Percentiles rank a stretch among this genome's conserved stretches.
Conservation (phyloP, 441 rosid species). For the Corymbia calophylla region DNA sequence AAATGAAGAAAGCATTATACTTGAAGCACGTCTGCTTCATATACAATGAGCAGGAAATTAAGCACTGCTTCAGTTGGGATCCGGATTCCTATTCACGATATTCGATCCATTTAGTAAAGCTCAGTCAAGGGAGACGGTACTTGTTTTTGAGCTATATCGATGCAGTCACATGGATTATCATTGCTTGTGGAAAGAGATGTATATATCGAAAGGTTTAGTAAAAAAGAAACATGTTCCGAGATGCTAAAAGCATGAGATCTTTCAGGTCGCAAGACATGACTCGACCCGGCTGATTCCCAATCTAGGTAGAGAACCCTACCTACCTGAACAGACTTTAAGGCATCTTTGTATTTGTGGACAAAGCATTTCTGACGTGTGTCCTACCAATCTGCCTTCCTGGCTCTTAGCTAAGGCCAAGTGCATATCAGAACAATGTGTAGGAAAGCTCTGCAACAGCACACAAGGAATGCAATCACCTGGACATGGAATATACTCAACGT, state of each 20-base stretch:
- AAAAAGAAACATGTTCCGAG: background rate
- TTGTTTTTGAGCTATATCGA: background rate
- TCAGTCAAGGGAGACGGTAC: rapidly evolving
- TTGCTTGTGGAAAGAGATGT: background rate
- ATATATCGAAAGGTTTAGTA: background rate
- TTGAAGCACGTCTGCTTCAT: background rate
- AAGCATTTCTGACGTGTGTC: background rate
- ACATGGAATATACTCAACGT: background rate
- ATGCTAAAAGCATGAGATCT: background rate
- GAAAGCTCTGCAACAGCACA: background rate
- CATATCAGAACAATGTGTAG: background rate
- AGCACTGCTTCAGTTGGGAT: background rate
- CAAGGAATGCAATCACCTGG: background rate
- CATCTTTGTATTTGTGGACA: background rate
- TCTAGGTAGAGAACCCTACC: background rate
- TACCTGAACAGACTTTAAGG: background rate
- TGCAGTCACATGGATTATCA: background rate
- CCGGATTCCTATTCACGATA: background rate
- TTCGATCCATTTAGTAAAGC: background rate
- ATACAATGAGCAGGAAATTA: background rate
- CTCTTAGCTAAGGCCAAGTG: background rate
- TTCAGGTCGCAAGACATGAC: background rate
- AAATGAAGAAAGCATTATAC: background rate
- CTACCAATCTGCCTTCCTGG: background rate
- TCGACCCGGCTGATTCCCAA: background rate